phyloP scores from a whole-genome alignment of 2,329 filamentous ascomycete species.

The Colletotrichum sp. region DNA sequence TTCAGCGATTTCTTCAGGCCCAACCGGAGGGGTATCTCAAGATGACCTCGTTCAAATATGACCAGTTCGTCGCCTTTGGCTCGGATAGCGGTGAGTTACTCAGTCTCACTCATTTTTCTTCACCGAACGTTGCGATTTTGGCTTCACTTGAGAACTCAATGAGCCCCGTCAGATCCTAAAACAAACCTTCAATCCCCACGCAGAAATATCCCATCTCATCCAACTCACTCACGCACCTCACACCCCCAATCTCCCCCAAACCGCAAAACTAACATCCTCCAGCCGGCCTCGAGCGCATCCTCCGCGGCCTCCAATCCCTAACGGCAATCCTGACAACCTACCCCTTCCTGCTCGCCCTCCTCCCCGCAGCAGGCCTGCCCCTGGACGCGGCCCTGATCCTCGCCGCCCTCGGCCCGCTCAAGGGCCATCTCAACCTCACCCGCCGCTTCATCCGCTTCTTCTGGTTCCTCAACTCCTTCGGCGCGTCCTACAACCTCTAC shows the following conservation, averaged over 20 bases:
- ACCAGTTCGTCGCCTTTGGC: slow-evolving; percentile 48
- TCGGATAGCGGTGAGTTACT: slow-evolving; percentile 48
- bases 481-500: slow-evolving; percentile 51
- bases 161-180: neutral
- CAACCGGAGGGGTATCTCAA: neutral
- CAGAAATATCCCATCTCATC: neutral
- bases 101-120: neutral
- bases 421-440: slow-evolving; percentile 48
- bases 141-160: neutral
- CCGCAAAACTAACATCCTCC: neutral
- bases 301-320: slow-evolving; percentile 62
- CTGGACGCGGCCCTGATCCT: neutral
- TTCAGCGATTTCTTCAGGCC: neutral
- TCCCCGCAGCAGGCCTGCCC: slow-evolving; percentile 25
- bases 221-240: neutral
- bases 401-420: slow-evolving; percentile 38
- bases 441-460: slow-evolving; percentile 73
- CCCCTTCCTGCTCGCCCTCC: slow-evolving; percentile 41
- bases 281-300: slow-evolving; percentile 66
- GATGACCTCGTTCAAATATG: slow-evolving; percentile 24
- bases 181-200: accelerated
- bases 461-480: slow-evolving; percentile 68
- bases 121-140: accelerated
- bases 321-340: slow-evolving; percentile 53
- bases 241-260: neutral